phyloP scores from a whole-genome alignment of 2,329 filamentous ascomycete genomes.

The Neofusicoccum laricinum region DNA sequence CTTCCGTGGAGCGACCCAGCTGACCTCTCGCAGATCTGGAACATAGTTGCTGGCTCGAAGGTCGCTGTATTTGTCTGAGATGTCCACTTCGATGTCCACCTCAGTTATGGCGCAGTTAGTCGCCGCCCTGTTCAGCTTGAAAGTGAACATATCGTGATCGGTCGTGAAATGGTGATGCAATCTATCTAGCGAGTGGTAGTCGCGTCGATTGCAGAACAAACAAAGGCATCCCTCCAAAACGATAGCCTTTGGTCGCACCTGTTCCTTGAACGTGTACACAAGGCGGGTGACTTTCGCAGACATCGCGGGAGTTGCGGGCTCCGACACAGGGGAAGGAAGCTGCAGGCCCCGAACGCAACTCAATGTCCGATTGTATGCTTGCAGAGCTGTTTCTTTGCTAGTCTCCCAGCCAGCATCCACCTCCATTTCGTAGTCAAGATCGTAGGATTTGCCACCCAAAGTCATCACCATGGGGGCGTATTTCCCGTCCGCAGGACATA shows the following conservation, averaged over 20 bases:
- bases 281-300: not conserved
- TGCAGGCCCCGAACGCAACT: slow-evolving; percentile 8
- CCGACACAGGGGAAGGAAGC: slow-evolving; percentile 5
- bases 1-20: slow-evolving; percentile 30
- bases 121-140: slow-evolving; percentile 16
- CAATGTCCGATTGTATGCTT: slow-evolving; percentile 26
- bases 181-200: slow-evolving; percentile 19
- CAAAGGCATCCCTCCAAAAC: slow-evolving; percentile 20
- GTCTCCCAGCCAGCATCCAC: slow-evolving; percentile 25
- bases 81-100: slow-evolving; percentile 21
- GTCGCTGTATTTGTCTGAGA: slow-evolving; percentile 23
- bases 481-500: slow-evolving; percentile 17
- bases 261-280: slow-evolving; percentile 18
- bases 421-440: slow-evolving; percentile 25
- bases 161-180: slow-evolving; percentile 35
- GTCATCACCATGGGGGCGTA: not conserved
- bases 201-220: slow-evolving; percentile 21
- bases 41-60: slow-evolving; percentile 26
- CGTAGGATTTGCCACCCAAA: slow-evolving; percentile 7
- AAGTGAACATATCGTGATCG: slow-evolving; percentile 36
- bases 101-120: slow-evolving; percentile 16
- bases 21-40: slow-evolving; percentile 27
- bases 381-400: slow-evolving; percentile 20
- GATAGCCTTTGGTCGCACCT: slow-evolving; percentile 17
- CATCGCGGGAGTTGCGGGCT: not conserved